Evolutionary conservation across 2,329 filamentous ascomycete genomes (phyloP).

Genomic region (Venturia aucupariae): DNA sequence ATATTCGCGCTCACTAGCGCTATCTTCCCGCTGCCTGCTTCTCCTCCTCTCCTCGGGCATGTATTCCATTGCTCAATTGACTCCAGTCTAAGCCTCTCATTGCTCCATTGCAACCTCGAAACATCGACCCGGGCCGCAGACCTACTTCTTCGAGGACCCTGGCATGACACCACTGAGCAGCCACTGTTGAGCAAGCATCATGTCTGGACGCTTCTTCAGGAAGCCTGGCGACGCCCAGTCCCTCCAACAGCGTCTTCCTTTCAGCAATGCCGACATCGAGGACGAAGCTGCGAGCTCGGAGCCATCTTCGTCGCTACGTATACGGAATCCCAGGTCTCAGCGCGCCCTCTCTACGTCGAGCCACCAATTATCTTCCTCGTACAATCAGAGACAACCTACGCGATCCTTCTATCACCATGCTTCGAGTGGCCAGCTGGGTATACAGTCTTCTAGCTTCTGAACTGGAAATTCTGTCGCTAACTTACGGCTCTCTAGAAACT

Average conservation of each 20-base stretch:
- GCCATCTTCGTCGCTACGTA: constrained; percentile 6
- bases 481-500: constrained; percentile 48
- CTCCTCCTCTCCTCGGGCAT: not conserved
- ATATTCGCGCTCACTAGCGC: not conserved
- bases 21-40: not conserved
- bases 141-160: not conserved
- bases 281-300: constrained; percentile 8
- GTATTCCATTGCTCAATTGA: not conserved
- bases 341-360: constrained; percentile 2
- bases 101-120: not conserved
- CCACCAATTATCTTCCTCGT: constrained; percentile 16
- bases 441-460: not conserved
- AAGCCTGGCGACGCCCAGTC: not conserved
- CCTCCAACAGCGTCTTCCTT: constrained; percentile 14
- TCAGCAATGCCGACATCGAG: constrained; percentile 14
- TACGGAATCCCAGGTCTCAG: not conserved
- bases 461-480: constrained; percentile 36
- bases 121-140: not conserved
- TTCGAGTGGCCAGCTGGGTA: constrained; percentile 37
- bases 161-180: not conserved
- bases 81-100: not conserved
- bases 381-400: constrained; percentile 46
- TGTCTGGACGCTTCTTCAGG: constrained; percentile 6
- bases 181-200: not conserved
- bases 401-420: constrained; percentile 63